Conservation (phyloP, 2,329 filamentous ascomycete species). For the Parastagonospora avenae region DNA sequence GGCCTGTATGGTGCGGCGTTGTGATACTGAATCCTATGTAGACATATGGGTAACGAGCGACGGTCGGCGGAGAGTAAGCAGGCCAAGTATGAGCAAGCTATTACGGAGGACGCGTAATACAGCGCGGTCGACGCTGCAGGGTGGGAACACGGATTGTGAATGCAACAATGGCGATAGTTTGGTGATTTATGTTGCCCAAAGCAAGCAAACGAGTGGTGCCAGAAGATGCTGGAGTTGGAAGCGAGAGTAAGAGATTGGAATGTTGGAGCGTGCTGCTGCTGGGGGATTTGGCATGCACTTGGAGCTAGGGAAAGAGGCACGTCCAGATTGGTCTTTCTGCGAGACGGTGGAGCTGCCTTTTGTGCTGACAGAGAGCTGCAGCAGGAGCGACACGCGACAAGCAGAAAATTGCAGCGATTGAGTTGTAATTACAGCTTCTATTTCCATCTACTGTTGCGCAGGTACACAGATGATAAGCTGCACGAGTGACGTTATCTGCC, state of each 20-base stretch:
- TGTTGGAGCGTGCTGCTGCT: constrained; percentile 1
- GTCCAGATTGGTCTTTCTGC: constrained; percentile 2
- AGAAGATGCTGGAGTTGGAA: constrained; percentile 19
- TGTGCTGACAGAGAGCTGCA: background rate
- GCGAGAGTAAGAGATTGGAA: constrained; percentile 11
- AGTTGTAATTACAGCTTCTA: background rate
- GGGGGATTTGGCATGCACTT: background rate
- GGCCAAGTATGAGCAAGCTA: constrained; percentile 10
- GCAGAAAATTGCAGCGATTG: background rate
- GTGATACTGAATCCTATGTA: constrained; percentile 12
- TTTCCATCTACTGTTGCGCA: background rate
- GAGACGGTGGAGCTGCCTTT: background rate
- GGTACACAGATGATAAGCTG: background rate
- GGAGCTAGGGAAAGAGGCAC: constrained; percentile 12
- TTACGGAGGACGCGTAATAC: constrained; percentile 33
- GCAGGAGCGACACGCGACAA: background rate
- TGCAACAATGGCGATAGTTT: constrained; percentile 25
- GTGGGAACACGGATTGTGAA: constrained; percentile 15
- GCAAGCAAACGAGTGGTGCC: constrained; percentile 28
- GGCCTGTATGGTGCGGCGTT: constrained; percentile 14
- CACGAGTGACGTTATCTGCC: constrained; percentile 20
- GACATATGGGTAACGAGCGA: constrained; percentile 24
- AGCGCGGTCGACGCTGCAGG: constrained; percentile 18
- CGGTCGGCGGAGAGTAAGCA: constrained; percentile 12
- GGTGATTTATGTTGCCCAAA: constrained; percentile 20